Percentiles rank a stretch among this genome's conserved stretches.
Evolutionary conservation across 2,329 filamentous ascomycete genomes (phyloP).

Genomic region (Mariannaea sp.): DNA sequence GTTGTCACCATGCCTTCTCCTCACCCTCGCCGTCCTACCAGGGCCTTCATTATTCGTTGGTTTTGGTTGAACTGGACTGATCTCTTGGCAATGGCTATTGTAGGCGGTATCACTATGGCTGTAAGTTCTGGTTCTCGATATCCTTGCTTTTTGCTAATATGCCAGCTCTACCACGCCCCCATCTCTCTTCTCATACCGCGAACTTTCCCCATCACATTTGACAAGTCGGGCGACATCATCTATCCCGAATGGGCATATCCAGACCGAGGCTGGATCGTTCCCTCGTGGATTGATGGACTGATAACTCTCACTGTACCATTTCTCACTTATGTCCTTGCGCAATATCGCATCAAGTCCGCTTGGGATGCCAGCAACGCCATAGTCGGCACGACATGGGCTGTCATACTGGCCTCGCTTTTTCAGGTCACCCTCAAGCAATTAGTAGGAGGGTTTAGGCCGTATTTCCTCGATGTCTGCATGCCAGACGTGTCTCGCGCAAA

Average conservation of each 20-base stretch:
- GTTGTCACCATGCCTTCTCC: slow-evolving; percentile 28
- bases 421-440: slow-evolving; percentile 70
- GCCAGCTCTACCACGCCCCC: slow-evolving; percentile 51
- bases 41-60: slow-evolving; percentile 51
- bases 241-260: slow-evolving; percentile 69
- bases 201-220: slow-evolving; percentile 66
- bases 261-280: slow-evolving; percentile 64
- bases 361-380: slow-evolving; percentile 67
- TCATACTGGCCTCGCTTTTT: slow-evolving; percentile 64
- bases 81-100: slow-evolving; percentile 60
- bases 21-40: slow-evolving; percentile 19
- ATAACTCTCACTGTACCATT: slow-evolving; percentile 63
- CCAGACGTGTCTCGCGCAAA: slow-evolving; percentile 55
- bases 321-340: slow-evolving; percentile 58
- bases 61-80: slow-evolving; percentile 63
- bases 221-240: slow-evolving; percentile 62
- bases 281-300: slow-evolving; percentile 62
- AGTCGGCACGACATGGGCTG: slow-evolving; percentile 63
- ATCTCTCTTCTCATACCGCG: slow-evolving; percentile 60
- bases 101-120: slow-evolving; percentile 47
- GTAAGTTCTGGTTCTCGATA: slow-evolving; percentile 27
- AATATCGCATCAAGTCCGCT: slow-evolving; percentile 61
- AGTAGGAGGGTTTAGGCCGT: slow-evolving; percentile 66
- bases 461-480: slow-evolving; percentile 68
- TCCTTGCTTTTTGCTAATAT: slow-evolving; percentile 8